phyloP scores from a whole-genome alignment of 2,329 filamentous ascomycete species.

The Aspergillus sergii region DNA sequence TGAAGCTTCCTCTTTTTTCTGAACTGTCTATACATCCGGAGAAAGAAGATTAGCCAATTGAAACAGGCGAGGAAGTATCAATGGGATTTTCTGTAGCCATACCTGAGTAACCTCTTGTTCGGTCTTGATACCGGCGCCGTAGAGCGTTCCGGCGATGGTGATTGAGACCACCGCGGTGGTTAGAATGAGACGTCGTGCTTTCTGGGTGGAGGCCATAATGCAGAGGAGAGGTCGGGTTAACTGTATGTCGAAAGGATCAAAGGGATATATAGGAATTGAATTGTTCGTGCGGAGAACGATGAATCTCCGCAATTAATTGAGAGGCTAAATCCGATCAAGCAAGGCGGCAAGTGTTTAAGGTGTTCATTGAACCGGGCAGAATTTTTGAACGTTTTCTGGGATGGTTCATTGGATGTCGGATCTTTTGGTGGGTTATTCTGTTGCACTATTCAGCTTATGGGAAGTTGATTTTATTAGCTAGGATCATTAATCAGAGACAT shows the following conservation, averaged over 20 bases:
- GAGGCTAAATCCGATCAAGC: background rate
- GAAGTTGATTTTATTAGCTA: too few species aligned
- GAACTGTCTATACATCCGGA: constrained; percentile 9
- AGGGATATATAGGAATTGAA: background rate
- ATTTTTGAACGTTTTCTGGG: background rate
- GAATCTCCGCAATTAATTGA: background rate
- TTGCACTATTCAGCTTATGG: background rate
- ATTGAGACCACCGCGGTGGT: constrained; percentile 59
- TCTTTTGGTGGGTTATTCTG: background rate
- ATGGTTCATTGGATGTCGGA: background rate
- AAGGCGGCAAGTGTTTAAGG: background rate
- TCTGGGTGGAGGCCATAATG: constrained; percentile 27
- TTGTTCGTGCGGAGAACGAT: background rate
- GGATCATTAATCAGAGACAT: accelerated
- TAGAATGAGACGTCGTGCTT: constrained; percentile 54
- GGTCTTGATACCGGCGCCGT: constrained; percentile 62
- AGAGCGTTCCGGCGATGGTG: constrained; percentile 60
- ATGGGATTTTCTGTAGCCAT: constrained; percentile 16
- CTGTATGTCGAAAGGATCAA: background rate
- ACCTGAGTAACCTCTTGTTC: constrained; percentile 57
- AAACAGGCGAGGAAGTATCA: background rate
- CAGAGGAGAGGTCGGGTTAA: background rate
- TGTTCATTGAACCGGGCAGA: background rate
- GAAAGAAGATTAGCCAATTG: background rate
- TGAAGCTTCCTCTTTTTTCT: constrained; percentile 53